phyloP scores from a whole-genome alignment of 768 basidiomycete genomes.

The Strobilomyces echinocephalus region DNA sequence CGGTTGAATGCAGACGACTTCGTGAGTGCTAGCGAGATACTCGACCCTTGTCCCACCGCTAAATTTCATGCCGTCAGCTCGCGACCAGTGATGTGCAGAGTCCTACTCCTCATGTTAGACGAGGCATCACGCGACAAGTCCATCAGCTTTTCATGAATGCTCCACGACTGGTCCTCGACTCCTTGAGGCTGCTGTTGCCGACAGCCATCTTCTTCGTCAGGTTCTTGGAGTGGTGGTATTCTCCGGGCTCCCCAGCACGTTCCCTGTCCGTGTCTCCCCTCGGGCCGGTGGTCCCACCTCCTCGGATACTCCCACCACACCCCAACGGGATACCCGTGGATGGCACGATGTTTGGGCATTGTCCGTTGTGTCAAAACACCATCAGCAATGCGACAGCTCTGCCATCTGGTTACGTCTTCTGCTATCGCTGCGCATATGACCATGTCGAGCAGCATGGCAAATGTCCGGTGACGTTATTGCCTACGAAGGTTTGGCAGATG shows the following conservation, averaged over 20 bases:
- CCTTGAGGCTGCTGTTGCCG: conserved; percentile 73
- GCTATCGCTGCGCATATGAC: conserved; percentile 86
- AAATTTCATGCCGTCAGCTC: conserved; percentile 11
- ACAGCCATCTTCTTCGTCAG: conserved; percentile 93
- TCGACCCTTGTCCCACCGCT: conserved; percentile 1
- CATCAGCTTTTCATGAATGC: conserved; percentile 46
- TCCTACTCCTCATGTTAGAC: conserved; percentile 21
- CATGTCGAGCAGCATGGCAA: conserved; percentile 70
- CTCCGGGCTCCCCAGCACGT: conserved; percentile 81
- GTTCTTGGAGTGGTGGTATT: conserved; percentile 99
- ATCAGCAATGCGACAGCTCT: conserved; percentile 86
- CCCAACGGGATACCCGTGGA: conserved; percentile 66
- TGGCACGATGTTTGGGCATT: conserved; percentile 66
- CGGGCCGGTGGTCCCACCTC: conserved; percentile 73
- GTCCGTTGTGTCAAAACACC: conserved; percentile 69
- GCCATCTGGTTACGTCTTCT: conserved; percentile 92
- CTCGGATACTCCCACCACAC: conserved; percentile 69
- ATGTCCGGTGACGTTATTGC: conserved; percentile 86
- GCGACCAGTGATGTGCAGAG: conserved; percentile 13
- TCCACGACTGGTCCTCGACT: conserved; percentile 68
- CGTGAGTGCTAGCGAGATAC: conserved; percentile 39
- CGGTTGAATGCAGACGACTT: conserved; percentile 76
- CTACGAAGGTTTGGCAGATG: conserved; percentile 73
- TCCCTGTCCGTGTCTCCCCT: conserved; percentile 57
- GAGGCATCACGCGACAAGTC: conserved; percentile 40